Evolutionary conservation across 306 rosid genomes (phyloP).

Genomic region (Fagus sylvatica): DNA sequence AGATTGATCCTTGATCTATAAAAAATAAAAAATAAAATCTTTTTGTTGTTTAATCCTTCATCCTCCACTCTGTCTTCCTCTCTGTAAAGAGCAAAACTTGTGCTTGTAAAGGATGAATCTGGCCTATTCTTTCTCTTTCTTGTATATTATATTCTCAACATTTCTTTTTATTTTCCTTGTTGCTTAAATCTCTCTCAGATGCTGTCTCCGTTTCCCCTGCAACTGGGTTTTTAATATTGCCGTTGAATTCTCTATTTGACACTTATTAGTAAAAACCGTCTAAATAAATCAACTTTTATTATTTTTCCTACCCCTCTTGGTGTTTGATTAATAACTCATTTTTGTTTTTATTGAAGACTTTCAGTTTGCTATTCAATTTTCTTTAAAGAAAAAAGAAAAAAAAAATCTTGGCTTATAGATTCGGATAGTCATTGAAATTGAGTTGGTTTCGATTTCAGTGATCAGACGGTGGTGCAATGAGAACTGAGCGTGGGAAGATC

Average conservation of each 20-base stretch:
- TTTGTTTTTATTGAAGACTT: conserved; percentile 15
- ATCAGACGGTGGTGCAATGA: conserved; percentile 51
- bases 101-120: conserved; percentile 41
- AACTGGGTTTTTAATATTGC: conserved; percentile 63
- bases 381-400: background rate
- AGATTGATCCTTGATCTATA: conserved; percentile 29
- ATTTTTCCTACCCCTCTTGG: conserved; percentile 7
- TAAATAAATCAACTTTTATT: background rate
- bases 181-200: conserved; percentile 23
- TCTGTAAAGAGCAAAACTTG: conserved; percentile 46
- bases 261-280: conserved; percentile 17
- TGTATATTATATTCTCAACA: conserved; percentile 12
- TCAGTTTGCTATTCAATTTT: conserved; percentile 5
- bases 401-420: conserved; percentile 11
- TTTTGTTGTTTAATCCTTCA: conserved; percentile 27
- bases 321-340: conserved; percentile 18
- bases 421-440: conserved; percentile 13
- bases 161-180: background rate
- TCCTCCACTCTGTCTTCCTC: conserved; percentile 30
- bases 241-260: conserved; percentile 46
- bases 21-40: conserved; percentile 9
- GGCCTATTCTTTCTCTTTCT: conserved; percentile 35
- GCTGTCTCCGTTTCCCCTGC: conserved; percentile 66
- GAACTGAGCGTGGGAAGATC: conserved; percentile 49
- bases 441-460: conserved; percentile 14